Evolutionary conservation across 768 basidiomycete species (phyloP).

Genomic region (Leucosporidium scottii): DNA sequence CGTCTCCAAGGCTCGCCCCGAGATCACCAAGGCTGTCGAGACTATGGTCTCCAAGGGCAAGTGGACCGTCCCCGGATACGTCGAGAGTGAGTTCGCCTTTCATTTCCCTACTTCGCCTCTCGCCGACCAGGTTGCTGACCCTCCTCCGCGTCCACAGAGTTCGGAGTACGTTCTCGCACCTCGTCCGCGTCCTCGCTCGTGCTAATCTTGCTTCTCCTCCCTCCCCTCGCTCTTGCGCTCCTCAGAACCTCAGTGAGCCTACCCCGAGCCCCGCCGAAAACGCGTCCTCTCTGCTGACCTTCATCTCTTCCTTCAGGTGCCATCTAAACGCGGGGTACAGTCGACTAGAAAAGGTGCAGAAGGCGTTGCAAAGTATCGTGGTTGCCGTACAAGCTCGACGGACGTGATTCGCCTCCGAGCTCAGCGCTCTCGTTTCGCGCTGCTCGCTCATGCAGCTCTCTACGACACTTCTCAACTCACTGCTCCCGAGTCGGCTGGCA

Average conservation of each 20-base stretch:
- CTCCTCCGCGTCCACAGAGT: constrained; percentile 1
- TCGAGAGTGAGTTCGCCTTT: constrained; percentile 38
- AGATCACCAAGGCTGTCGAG: constrained; percentile 82
- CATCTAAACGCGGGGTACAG: not conserved
- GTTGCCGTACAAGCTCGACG: no score
- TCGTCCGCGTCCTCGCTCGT: not conserved
- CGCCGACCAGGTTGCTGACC: constrained; percentile 1
- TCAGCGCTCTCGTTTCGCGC: no score
- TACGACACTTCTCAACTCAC: no score
- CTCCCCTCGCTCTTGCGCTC: not conserved
- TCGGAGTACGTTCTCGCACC: constrained; percentile 1
- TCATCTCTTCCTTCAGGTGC: not conserved
- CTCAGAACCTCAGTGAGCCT: constrained; percentile 4
- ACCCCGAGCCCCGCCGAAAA: not conserved
- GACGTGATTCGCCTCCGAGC: no score
- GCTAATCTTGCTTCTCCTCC: not conserved
- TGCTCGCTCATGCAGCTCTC: no score
- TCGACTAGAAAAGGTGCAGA: constrained; percentile 1
- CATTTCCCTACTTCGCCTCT: constrained; percentile 1
- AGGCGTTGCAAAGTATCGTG: not conserved
- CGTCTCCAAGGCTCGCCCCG: constrained; percentile 84
- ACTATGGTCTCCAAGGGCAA: constrained; percentile 96
- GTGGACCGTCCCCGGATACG: constrained; percentile 85
- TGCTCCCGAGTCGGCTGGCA: no score
- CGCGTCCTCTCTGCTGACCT: not conserved